Base-by-base conservation (phyloP, 768 basidiomycete species). In the Mrakia hoshinonis region DNA sequence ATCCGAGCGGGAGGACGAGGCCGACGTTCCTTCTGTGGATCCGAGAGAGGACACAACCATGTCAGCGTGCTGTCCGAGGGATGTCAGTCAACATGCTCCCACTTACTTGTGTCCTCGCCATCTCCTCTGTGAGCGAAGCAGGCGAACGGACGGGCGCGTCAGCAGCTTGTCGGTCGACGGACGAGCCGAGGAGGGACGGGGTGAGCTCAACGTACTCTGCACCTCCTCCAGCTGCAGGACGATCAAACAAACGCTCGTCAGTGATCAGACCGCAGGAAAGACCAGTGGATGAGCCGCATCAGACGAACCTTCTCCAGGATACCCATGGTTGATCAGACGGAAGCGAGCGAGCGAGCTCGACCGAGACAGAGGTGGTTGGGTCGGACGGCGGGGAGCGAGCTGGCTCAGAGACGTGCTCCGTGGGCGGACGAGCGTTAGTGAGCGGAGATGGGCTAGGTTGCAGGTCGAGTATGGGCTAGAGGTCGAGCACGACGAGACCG, bases 161-260 rank as follows among this genome's bases (percentile, higher is more conserved):
- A 39, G 54, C 54, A 31, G 4, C 26, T 12, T n/a, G n/a, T n/a
- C n/a, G n/a, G n/a, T n/a, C 11, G 24, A 11, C 26, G 9, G 34
- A 39, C 9, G 34, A 20, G 11, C 29, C 15, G 31, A 11, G 31
- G 11, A 58, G 24, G 11, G 54, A 58, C 10, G 54, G 29, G 54
- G 29, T 20, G 31, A 38, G 54, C 18, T 39, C 29, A 26, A 75
- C 89, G 81, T 79, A 91, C 91, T 90, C 85, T 97, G 91, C 74
- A 95, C 95, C 80, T 90, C 92, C 80, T 92, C 94, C 76, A 96
- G 95, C 92, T 94, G 67, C n/a, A 51, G 43, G 3, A 46, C 36
- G 9, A 18, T 10, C 71, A 55, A 49, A 66, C 52, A 36, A 36
- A 29, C 18, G 3, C 22, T n/a, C 20, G 13, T 4, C 47, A 49